phyloP scores from a whole-genome alignment of 1,139 yeast species.

The Pneumocystis wakefieldiae region DNA sequence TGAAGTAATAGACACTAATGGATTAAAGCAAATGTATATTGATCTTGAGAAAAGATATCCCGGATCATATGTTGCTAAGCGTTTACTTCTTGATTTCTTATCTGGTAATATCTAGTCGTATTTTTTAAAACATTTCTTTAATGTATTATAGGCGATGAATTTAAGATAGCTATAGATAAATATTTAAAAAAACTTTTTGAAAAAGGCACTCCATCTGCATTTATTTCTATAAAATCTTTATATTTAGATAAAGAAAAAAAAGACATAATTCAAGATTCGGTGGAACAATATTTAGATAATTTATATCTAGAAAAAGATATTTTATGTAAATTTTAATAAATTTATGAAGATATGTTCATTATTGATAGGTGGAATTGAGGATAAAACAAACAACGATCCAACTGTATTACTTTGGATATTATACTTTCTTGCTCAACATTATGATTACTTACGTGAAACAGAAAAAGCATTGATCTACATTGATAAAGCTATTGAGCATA shows the following conservation, averaged over 20 bases:
- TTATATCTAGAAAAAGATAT: slow-evolving; percentile 1
- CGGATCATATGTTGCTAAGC: slow-evolving; percentile 63
- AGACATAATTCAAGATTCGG: slow-evolving; percentile 38
- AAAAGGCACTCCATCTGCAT: slow-evolving; percentile 83
- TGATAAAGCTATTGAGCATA: slow-evolving; percentile 51
- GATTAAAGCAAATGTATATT: slow-evolving; percentile 35
- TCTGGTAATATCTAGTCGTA: not conserved
- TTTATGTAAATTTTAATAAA: not conserved
- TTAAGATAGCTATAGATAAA: slow-evolving; percentile 33
- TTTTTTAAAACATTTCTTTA: slow-evolving; percentile 3
- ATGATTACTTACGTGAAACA: slow-evolving; percentile 36
- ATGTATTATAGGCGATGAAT: slow-evolving; percentile 39
- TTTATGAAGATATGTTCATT: not conserved
- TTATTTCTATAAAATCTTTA: slow-evolving; percentile 69
- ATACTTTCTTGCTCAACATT: slow-evolving; percentile 72
- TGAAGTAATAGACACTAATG: slow-evolving; percentile 15
- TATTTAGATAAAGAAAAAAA: slow-evolving; percentile 41
- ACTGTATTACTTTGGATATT: slow-evolving; percentile 56
- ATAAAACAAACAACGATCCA: slow-evolving; percentile 24
- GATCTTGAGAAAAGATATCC: slow-evolving; percentile 62
- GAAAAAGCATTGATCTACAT: slow-evolving; percentile 40
- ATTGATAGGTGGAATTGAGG: not conserved
- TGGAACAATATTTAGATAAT: slow-evolving; percentile 31
- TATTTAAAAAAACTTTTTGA: slow-evolving; percentile 50
- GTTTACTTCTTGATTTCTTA: slow-evolving; percentile 41